Evolutionary conservation across 163 green algal genomes (phyloP), one percentile per base, ranked within the genome.

Genomic region (Volvox carteri): DNA sequence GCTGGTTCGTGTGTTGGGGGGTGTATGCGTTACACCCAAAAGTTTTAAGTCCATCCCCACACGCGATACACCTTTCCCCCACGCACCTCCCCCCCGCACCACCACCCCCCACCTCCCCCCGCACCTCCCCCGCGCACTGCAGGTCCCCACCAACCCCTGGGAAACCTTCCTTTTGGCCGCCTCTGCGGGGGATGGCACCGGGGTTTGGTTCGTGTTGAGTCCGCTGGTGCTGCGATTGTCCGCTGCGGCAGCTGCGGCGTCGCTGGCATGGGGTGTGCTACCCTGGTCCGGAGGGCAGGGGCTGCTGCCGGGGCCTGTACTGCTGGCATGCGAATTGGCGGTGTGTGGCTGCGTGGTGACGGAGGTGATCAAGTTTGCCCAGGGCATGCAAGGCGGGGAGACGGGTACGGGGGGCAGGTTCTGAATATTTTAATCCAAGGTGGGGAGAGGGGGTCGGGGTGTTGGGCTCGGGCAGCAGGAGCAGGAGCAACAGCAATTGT

Each of bases 131-230:
- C 58, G 19, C 21, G 21, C 58, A 23, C 48, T 8, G 23, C 87
- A 91, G 73, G 80, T 93, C 25, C 93, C 94, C 16, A 92, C 79
- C 37, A 95, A 93, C 73, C 65, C 65, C 4, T 94, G 87, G 79
- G 94, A 95, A 74, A 92, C 80, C 23, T 93, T 95, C 80, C 78
- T 96, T 37, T 30, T 93, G n/a, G 78, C 86, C n/a, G 76, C 91
- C 1, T 90, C 91, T 35, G 90, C 77, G 12, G 92, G 94, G 14
- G 93, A 96, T 65, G 62, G 25, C 11, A 70, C 72, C 44, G 81
- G 46, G 16, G 33, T 79, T 42, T 90, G 62, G 60, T 85, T 76
- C 54, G 86, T 87, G 28, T 58, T 92, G 6, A 90, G 28, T 28
- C 73, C 90, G 28, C 81, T 92, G 2, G 37, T 86, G 1, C 77